Conservation (phyloP, 2,329 filamentous ascomycete genomes). For the Colletotrichum camelliae region DNA sequence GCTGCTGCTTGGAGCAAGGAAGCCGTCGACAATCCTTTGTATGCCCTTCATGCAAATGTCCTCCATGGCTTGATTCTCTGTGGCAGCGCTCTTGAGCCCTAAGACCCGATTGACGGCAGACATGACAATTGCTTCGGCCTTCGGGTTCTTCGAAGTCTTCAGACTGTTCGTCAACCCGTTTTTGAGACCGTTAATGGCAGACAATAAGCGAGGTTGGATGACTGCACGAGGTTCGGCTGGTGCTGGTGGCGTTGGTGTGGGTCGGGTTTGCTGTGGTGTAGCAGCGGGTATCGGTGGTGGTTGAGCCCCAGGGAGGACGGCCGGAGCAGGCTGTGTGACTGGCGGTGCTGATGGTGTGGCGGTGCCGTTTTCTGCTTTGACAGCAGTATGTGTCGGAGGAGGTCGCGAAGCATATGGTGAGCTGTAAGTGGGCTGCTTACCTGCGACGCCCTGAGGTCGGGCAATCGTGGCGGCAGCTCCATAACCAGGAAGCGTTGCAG, state of each 20-base stretch:
- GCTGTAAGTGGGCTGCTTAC: conserved; percentile 31
- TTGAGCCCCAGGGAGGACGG: conserved; percentile 11
- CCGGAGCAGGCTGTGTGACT: conserved; percentile 1
- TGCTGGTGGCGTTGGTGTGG: conserved; percentile 15
- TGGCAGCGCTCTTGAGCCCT: conserved; percentile 49
- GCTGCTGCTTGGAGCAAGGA: conserved; percentile 36
- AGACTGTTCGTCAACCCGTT: conserved; percentile 52
- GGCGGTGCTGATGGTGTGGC: conserved; percentile 5
- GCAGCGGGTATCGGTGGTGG: conserved; percentile 15
- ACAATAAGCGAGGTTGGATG: conserved; percentile 49
- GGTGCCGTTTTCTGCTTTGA: conserved; percentile 25
- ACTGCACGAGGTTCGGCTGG: conserved; percentile 33
- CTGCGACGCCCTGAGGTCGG: conserved; percentile 24
- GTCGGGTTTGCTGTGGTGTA: conserved; percentile 15
- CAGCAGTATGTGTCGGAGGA: conserved; percentile 21
- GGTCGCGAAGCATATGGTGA: conserved; percentile 34
- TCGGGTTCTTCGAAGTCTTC: conserved; percentile 44
- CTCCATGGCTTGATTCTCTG: conserved; percentile 52
- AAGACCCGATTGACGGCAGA: conserved; percentile 58
- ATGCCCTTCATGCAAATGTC: conserved; percentile 50
- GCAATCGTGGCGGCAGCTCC: conserved; percentile 22
- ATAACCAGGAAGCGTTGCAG: conserved; percentile 29
- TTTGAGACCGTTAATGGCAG: conserved; percentile 50
- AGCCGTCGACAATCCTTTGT: conserved; percentile 48
- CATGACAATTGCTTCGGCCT: conserved; percentile 55